Conservation (phyloP, 805 yeast species). For the Priceomyces melissophilus region DNA sequence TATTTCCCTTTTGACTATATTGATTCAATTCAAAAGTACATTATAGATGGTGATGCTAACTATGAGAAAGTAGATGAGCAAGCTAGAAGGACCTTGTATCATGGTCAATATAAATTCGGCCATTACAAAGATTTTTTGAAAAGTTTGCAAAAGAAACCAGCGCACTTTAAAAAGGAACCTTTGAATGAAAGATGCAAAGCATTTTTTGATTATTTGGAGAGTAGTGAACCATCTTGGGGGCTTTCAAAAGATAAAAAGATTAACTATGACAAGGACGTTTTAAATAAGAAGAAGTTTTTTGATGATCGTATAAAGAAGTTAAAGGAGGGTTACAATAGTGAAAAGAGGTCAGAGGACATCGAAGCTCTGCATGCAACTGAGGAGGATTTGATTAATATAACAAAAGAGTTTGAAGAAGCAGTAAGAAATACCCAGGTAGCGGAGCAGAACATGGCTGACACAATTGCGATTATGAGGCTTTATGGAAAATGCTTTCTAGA, state of each 20-base stretch:
- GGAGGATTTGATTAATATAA: conserved; percentile 15
- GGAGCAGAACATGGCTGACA: conserved; percentile 30
- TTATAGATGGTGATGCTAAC: background rate
- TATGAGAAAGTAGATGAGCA: background rate
- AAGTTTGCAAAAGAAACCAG: background rate
- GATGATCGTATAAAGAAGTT: conserved; percentile 6
- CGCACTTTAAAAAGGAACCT: conserved; percentile 8
- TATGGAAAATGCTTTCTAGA: conserved; percentile 29
- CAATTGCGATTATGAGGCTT: conserved; percentile 24
- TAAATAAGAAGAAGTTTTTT: conserved; percentile 15
- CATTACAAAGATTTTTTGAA: conserved; percentile 17
- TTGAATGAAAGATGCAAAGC: conserved; percentile 21
- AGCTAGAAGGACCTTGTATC: conserved; percentile 15
- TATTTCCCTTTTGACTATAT: background rate
- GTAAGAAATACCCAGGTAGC: conserved; percentile 14
- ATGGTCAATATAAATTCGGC: conserved; percentile 19
- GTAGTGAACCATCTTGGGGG: conserved; percentile 20
- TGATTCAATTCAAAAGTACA: background rate
- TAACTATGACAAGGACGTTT: conserved; percentile 18
- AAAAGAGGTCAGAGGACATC: conserved; percentile 8
- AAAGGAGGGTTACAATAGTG: conserved; percentile 5
- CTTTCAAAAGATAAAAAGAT: conserved; percentile 11
- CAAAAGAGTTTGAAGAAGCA: conserved; percentile 12
- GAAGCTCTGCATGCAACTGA: conserved; percentile 3
- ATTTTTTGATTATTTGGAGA: conserved; percentile 20